Base-by-base conservation (phyloP, 768 basidiomycete genomes). In the Dioszegia hungarica region DNA sequence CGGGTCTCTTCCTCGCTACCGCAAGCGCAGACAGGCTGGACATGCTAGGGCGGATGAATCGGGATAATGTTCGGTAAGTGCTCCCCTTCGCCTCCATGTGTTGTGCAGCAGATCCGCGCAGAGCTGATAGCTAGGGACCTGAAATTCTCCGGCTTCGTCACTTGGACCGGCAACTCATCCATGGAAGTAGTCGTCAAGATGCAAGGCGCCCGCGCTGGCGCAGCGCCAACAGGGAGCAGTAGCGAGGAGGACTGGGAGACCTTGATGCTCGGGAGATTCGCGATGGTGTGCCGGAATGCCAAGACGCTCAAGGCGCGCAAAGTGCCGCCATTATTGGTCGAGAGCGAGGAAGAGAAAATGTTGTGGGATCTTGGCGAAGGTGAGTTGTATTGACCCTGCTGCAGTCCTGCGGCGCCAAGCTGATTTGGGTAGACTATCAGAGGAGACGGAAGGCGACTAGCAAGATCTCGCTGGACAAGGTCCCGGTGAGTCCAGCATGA, bases 111-210 rank as follows among this genome's bases (percentile, higher is more conserved):
- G 20, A 36, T 28, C 17, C 11, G 22, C 6, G 25, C 24, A 1
- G 5, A 24, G 20, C 48, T 52, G 28, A 45, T 22, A 28, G 10
- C 6, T 24, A 72, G 71, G 25, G 88, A 90, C 70, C 79, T 90
- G 22, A 80, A 86, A 25, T 77, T 90, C 31, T 85, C 85, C 34
- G 89, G 89, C 0, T 88, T 90, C 66, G 88, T 90, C 19, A 85
- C 89, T 31, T 86, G 85, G 63, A 85, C 85, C 0, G 89, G 88
- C 0, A 79, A 71, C 44, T 86, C 85, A 54, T 88, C 86, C 0
- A 87, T 90, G 83, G 88, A 90, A 69, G 84, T 90, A n/a, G 86
- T 84, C 3, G 85, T 92, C 39, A 87, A 86, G 72, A 87, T 90
- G 86, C 87, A 90, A 69, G 70, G 83, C 80, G 2, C 74, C 33